These are phyloP conservation scores for Dictyostelium brefeldianum DNA, from an alignment of 78 protist genomes.

Conservation along the genomic window DNA sequence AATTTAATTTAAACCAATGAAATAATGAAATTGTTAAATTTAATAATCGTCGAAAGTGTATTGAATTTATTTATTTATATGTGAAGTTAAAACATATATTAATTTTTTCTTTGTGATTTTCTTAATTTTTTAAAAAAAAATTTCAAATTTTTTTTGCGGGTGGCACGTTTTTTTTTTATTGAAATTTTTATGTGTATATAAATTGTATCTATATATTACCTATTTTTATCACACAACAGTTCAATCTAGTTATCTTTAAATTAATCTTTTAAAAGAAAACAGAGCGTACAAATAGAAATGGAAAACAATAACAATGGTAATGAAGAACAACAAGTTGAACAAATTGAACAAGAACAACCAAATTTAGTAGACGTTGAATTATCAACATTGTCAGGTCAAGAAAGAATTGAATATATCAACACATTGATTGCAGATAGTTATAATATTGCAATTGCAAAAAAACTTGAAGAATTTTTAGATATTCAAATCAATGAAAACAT, in stretches of 20 bases:
- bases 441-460: constrained; percentile 64
- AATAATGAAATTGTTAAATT: no score
- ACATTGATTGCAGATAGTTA: constrained; percentile 55
- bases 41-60: no score
- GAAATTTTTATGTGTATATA: no score
- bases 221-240: neutral
- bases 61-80: no score
- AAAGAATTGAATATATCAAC: constrained; percentile 40
- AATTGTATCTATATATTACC: neutral
- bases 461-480: constrained; percentile 70
- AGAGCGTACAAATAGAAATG: constrained; percentile 3
- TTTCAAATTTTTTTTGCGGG: no score
- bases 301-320: neutral
- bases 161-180: no score
- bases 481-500: constrained; percentile 60
- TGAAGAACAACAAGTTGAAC: constrained; percentile 7
- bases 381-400: constrained; percentile 3
- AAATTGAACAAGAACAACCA: constrained; percentile 5
- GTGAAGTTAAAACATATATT: no score
- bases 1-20: no score
- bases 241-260: neutral
- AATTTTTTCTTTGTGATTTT: no score
- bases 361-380: constrained; percentile 33
- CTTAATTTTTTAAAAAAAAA: no score
- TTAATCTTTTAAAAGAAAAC: neutral